Evolutionary conservation across 2,329 filamentous ascomycete genomes (phyloP).

Genomic region (Sarocladium oryzae): DNA sequence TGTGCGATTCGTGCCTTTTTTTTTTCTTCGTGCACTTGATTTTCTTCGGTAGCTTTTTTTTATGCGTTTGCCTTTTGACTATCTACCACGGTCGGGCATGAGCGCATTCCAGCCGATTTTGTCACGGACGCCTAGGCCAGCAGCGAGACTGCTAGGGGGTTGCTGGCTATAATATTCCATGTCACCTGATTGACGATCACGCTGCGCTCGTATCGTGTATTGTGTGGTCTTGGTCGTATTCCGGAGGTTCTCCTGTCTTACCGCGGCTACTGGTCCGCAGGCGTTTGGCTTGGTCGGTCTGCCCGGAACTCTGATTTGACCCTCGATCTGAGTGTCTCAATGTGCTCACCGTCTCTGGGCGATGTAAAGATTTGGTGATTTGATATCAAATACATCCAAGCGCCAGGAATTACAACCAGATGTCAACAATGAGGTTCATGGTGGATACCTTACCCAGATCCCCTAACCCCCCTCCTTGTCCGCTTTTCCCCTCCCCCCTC

Average conservation of each 20-base stretch:
- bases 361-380: not conserved
- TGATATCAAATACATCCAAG: not conserved
- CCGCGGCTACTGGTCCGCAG: constrained; percentile 4
- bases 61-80: constrained; percentile 4
- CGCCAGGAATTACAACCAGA: not conserved
- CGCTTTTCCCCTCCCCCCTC: not conserved
- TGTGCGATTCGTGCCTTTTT: no score
- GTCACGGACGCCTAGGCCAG: no score
- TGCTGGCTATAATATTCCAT: no score
- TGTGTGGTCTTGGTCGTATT: not conserved
- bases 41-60: not conserved
- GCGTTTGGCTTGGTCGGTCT: not conserved
- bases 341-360: not conserved
- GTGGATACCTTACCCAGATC: constrained; percentile 8
- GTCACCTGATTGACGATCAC: constrained; percentile 1
- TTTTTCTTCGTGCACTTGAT: no score
- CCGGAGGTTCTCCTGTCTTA: constrained; percentile 4
- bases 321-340: not conserved
- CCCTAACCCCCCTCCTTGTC: not conserved
- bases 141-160: not conserved
- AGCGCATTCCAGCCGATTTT: constrained; percentile 4
- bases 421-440: constrained; percentile 5
- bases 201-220: not conserved
- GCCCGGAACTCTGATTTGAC: not conserved
- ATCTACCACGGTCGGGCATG: not conserved